Base-by-base conservation (phyloP, 441 rosid genomes). In the Erodium texanum region DNA sequence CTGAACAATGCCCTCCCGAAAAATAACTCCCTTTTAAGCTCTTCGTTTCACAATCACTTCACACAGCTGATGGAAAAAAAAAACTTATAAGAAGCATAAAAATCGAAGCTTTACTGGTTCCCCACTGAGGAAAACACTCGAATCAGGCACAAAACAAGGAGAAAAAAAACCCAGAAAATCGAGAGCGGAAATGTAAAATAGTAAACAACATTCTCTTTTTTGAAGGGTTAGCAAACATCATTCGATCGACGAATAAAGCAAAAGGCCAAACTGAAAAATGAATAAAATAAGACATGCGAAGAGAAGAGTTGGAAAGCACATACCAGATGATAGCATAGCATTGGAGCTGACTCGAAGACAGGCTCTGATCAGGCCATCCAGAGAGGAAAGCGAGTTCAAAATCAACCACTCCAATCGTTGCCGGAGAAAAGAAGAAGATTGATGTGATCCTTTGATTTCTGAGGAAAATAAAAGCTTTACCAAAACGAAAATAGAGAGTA, bases 21-120 rank as follows among this genome's bases (percentile, higher is more conserved):
- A 68, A 64, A 71, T 5, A 27, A 5, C 6, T 29, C 50, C 12
- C 24, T 34, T 34, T 56, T 73, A 29, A 11, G 15, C 22, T 27
- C 32, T 27, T 20, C 52, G 22, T 22, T 62, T 20, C 71, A 62
- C 48, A 20, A 63, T 43, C 68, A 65, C 65, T 18, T 62, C 73
- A 29, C 73, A 29, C 27, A 66, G 66, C 82, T 73, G 82, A 74
- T 68, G 69, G 67, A 59, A 27, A 63, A 69, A 59, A 27, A 63
- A 59, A 22, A 59, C 3, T 58, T 27, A 38, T 3, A 14, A 24
- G 36, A 16, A 0, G 9, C 9, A 11, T 63, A 48, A 72, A 52
- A 7, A 54, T 50, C 58, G 19, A 50, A 50, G 15, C 58, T 50
- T 50, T 50, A 50, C 58, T 5, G 7, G 19, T 50, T 10, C 58